Evolutionary conservation across 2,329 filamentous ascomycete species (phyloP).

Genomic region (Fusarium citri): DNA sequence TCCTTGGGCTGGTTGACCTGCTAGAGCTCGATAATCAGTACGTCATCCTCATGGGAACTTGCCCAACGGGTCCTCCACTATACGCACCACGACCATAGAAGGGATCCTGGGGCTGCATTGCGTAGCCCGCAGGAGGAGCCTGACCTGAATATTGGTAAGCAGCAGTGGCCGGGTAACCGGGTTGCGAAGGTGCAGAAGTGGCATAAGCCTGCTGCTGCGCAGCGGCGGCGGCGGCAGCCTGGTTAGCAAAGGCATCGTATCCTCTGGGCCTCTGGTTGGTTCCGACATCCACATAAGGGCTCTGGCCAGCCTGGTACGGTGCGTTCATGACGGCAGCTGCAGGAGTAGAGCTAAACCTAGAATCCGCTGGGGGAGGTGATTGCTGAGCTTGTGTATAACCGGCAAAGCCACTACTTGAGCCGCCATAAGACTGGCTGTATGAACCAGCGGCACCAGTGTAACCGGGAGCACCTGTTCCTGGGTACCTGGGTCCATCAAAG

Average conservation of each 20-base stretch:
- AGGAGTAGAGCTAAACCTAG: slow-evolving; percentile 48
- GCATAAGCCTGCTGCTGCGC: slow-evolving; percentile 51
- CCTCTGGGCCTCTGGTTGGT: slow-evolving; percentile 51
- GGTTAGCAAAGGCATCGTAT: slow-evolving; percentile 51
- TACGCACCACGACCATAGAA: slow-evolving; percentile 72
- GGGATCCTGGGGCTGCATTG: slow-evolving; percentile 63
- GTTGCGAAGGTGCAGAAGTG: slow-evolving; percentile 48
- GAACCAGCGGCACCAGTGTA: slow-evolving; percentile 60
- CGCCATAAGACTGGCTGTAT: slow-evolving; percentile 49
- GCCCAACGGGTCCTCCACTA: slow-evolving; percentile 45
- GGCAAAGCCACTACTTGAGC: slow-evolving; percentile 50
- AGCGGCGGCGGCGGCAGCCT: slow-evolving; percentile 46
- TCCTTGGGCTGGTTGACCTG: slow-evolving; percentile 56
- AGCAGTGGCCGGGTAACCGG: slow-evolving; percentile 49
- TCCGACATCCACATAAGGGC: slow-evolving; percentile 53
- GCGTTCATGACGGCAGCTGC: slow-evolving; percentile 50
- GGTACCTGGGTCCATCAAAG: slow-evolving; percentile 61
- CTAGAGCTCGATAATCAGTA: slow-evolving; percentile 60
- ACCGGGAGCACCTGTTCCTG: slow-evolving; percentile 61
- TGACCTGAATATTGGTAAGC: slow-evolving; percentile 53
- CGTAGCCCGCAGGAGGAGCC: slow-evolving; percentile 52
- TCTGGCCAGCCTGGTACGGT: slow-evolving; percentile 48
- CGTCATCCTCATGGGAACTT: slow-evolving; percentile 51
- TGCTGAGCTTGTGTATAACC: slow-evolving; percentile 50
- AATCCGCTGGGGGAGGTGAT: slow-evolving; percentile 49